A percentile compares a stretch with the other conserved stretches of the same genome.
These are phyloP conservation scores for Diaporthe vexans DNA, from an alignment of 2,329 filamentous ascomycete species.

Conservation along the genomic window DNA sequence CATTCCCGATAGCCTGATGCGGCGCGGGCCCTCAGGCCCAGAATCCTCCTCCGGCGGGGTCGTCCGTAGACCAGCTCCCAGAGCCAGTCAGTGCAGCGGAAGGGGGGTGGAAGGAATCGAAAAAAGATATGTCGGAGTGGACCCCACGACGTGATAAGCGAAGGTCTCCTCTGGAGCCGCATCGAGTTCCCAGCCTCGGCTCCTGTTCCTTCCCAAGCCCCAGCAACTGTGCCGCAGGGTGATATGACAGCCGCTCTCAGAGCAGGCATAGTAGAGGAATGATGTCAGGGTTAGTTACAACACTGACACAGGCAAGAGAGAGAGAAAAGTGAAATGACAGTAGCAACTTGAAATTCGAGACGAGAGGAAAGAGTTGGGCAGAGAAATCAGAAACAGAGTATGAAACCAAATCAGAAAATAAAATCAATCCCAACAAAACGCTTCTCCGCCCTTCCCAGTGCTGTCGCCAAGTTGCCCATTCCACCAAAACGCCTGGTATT, in stretches of 20 bases:
- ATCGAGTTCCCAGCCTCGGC: slow-evolving; percentile 29
- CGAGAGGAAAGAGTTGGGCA: slow-evolving; percentile 19
- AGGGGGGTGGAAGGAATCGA: background rate
- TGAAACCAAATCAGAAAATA: slow-evolving; percentile 8
- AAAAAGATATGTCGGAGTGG: background rate
- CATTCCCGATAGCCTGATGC: slow-evolving; percentile 29
- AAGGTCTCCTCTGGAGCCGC: background rate
- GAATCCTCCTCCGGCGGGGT: slow-evolving; percentile 8
- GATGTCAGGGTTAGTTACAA: slow-evolving; percentile 35
- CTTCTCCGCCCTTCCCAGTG: slow-evolving; percentile 28
- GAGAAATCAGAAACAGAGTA: slow-evolving; percentile 5
- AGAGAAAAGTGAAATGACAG: slow-evolving; percentile 21
- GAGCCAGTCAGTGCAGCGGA: slow-evolving; percentile 15
- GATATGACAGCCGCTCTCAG: slow-evolving; percentile 30
- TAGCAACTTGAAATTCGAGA: slow-evolving; percentile 32
- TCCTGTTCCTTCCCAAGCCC: slow-evolving; percentile 23
- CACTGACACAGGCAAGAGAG: slow-evolving; percentile 19
- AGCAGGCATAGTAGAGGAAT: slow-evolving; percentile 11
- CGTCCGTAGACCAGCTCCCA: slow-evolving; percentile 28
- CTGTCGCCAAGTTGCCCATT: slow-evolving; percentile 7
- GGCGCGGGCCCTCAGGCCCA: background rate
- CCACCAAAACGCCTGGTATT: slow-evolving; percentile 52
- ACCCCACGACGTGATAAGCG: slow-evolving; percentile 17
- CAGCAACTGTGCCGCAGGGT: slow-evolving; percentile 16
- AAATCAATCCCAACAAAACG: slow-evolving; percentile 19